Evolutionary conservation across 306 rosid species (phyloP), one percentile per base, ranked within the genome.

Genomic region (Vachellia pachyceras): DNA sequence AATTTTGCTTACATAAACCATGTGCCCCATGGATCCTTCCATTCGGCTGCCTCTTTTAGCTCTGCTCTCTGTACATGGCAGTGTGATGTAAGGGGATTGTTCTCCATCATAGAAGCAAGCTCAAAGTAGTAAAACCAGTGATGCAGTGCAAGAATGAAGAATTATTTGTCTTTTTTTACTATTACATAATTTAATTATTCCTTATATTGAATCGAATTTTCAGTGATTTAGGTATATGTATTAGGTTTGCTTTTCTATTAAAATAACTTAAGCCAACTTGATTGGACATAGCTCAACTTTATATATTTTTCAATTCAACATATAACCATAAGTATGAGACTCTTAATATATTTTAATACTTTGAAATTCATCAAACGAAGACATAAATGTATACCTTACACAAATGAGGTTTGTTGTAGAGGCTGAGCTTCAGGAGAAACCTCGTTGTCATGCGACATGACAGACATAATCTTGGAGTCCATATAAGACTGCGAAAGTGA

Each of bases 401-500:
- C 92, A n/a, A n/a, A n/a, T 8, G 90, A 71, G 76, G 83, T 87
- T 68, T 72, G 90, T 45, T 92, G 85, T 68, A 88, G 80, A n/a
- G 94, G 92, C 61, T 92, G 91, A 54, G 89, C 49, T 72, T 90
- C 97, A 3, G 72, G 57, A 6, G 82, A 95, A 77, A 83, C 94
- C 70, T 85, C 89, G 45, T 84, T 86, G 17, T 86, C 80, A 18
- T 87, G n/a, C n/a, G 99, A 91, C 99, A 95, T 93, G 84, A 95
- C 93, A 63, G 99, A 87, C 99, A 88, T 93, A 77, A 95, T 90
- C 93, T 95, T 97, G 0, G 99, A 88, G 82, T 95, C 97, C 99
- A 95, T 93, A 93, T 95, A 93, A 65, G 95, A 89, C 99, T 95
- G 82, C n/a, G n/a, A n/a, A n/a, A n/a, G n/a, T 49, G 79, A 73